Percentiles rank a stretch among this genome's conserved stretches.
phyloP scores from a whole-genome alignment of 2,329 filamentous ascomycete species.

The Cercospora janseana region DNA sequence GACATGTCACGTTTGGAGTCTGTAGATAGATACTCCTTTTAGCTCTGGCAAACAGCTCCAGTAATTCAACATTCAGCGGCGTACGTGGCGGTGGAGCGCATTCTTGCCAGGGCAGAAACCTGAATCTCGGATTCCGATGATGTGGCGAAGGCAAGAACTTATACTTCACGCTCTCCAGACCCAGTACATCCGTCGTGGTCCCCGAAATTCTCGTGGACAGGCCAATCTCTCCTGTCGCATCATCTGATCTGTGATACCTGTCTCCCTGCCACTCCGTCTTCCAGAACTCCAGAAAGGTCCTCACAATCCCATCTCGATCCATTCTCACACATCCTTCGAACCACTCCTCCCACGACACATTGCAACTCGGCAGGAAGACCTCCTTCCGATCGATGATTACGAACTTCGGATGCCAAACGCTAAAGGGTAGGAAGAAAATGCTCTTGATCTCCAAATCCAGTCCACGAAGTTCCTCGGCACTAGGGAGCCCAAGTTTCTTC shows the following conservation, averaged over 20 bases:
- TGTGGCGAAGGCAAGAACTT: conserved; percentile 73
- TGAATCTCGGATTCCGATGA: conserved; percentile 65
- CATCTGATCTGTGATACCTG: conserved; percentile 18
- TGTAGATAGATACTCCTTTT: conserved; percentile 63
- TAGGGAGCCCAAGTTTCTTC: conserved; percentile 62
- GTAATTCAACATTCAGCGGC: conserved; percentile 65
- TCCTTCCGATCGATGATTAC: conserved; percentile 66
- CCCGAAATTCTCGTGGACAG: not conserved
- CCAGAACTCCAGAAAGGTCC: conserved; percentile 66
- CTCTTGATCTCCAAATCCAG: conserved; percentile 72
- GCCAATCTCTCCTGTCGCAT: not conserved
- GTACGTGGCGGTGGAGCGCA: conserved; percentile 57
- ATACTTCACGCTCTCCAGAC: conserved; percentile 46
- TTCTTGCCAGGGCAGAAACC: conserved; percentile 54
- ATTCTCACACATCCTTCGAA: conserved; percentile 74
- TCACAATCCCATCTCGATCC: conserved; percentile 57
- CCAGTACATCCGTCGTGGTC: not conserved
- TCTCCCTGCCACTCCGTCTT: conserved; percentile 62
- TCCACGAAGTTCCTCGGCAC: conserved; percentile 52
- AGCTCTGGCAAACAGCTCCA: conserved; percentile 61
- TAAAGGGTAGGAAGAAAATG: conserved; percentile 75
- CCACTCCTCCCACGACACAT: conserved; percentile 86
- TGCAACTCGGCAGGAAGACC: conserved; percentile 74
- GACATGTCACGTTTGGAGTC: conserved; percentile 74
- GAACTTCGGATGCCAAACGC: conserved; percentile 87